These are phyloP conservation scores for Westerdykella sp. DNA, from an alignment of 2,329 filamentous ascomycete genomes.

Conservation along the genomic window DNA sequence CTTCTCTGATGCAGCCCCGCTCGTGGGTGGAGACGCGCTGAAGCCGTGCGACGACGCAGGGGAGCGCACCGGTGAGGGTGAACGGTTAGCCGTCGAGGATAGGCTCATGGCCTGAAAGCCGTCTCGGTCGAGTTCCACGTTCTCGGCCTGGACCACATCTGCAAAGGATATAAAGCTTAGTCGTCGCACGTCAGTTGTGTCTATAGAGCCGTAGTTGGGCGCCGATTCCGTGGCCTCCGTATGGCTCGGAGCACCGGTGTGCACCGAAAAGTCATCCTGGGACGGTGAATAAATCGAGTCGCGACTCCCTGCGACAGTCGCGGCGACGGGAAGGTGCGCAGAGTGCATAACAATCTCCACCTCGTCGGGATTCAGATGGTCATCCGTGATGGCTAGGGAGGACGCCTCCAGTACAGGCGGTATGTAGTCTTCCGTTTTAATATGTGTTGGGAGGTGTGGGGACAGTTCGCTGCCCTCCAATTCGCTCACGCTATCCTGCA, in stretches of 20 bases:
- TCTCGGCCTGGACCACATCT: constrained; percentile 84
- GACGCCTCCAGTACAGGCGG: constrained; percentile 86
- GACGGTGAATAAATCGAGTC: constrained; percentile 33
- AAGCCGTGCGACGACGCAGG: constrained; percentile 66
- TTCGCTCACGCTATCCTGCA: constrained; percentile 64
- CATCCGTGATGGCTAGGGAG: constrained; percentile 84
- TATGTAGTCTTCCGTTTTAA: constrained; percentile 90
- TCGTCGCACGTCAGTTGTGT: constrained; percentile 70
- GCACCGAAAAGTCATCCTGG: constrained; percentile 22
- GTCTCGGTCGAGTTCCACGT: constrained; percentile 62
- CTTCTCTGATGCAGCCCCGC: constrained; percentile 68
- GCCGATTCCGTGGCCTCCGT: constrained; percentile 54
- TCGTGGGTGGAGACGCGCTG: constrained; percentile 67
- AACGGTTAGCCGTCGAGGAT: constrained; percentile 58
- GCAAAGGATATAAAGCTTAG: constrained; percentile 96
- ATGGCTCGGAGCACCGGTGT: constrained; percentile 17
- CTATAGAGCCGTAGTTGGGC: constrained; percentile 71
- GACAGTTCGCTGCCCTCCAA: constrained; percentile 59
- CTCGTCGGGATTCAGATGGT: constrained; percentile 73
- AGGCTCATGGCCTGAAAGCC: constrained; percentile 64
- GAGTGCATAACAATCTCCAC: constrained; percentile 90
- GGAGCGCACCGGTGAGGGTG: constrained; percentile 73
- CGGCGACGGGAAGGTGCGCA: constrained; percentile 71
- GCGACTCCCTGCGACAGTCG: constrained; percentile 48
- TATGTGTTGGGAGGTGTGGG: constrained; percentile 85